Evolutionary conservation across 306 rosid species (phyloP).

Genomic region (Myrica gale): DNA sequence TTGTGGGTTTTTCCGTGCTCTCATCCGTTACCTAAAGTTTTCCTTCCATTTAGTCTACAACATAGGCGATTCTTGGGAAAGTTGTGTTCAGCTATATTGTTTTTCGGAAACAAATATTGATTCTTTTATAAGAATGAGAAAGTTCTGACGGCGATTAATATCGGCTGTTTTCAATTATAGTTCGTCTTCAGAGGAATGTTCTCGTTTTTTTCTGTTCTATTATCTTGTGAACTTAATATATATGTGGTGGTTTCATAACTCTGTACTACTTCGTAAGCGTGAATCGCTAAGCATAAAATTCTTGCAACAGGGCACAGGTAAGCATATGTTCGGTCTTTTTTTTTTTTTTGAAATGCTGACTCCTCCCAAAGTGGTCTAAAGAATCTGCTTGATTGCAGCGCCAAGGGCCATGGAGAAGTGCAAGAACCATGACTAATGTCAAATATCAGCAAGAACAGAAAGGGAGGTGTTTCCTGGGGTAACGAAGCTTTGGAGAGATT

Average conservation of each 20-base stretch:
- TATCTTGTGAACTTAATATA: too few species aligned
- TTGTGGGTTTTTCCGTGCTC: neutral
- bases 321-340: too few species aligned
- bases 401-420: constrained; percentile 56
- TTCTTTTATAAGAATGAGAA: neutral
- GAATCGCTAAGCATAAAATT: too few species aligned
- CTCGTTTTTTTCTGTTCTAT: too few species aligned
- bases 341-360: constrained; percentile 3
- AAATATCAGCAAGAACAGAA: constrained; percentile 25
- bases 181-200: too few species aligned
- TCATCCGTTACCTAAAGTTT: neutral
- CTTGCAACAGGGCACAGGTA: too few species aligned
- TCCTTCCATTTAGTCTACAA: neutral
- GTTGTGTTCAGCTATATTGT: neutral
- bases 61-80: neutral
- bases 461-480: constrained; percentile 28
- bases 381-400: constrained; percentile 52
- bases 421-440: constrained; percentile 54
- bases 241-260: too few species aligned
- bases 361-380: constrained; percentile 13
- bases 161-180: neutral
- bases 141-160: neutral
- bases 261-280: too few species aligned
- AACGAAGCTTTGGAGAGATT: constrained; percentile 26
- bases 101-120: neutral